phyloP scores from a whole-genome alignment of 2,329 filamentous ascomycete genomes.

The Colletotrichum karsti region DNA sequence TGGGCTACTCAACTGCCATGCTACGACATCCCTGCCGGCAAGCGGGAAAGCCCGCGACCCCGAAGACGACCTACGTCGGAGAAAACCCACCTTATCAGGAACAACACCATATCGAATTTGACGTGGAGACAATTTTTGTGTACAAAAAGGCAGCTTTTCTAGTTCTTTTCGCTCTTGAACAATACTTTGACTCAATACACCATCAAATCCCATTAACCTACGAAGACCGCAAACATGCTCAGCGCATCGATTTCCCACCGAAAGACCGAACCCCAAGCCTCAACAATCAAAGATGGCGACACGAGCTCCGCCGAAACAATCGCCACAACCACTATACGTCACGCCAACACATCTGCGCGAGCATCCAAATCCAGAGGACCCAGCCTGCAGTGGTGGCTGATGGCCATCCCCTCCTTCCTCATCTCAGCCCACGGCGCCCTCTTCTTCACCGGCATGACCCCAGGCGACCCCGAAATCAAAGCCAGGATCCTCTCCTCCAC shows the following conservation, averaged over 20 bases:
- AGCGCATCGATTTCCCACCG: neutral
- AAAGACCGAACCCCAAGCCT: neutral
- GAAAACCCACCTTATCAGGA: neutral
- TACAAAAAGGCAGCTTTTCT: too few species aligned
- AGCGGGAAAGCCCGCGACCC: neutral
- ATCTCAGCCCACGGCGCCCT: neutral
- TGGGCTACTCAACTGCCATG: neutral
- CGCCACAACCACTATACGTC: neutral
- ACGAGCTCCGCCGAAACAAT: neutral
- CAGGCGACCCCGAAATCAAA: neutral
- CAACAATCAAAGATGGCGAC: neutral
- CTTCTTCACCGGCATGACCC: neutral
- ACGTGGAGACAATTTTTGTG: too few species aligned
- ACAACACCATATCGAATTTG: too few species aligned
- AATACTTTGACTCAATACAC: too few species aligned
- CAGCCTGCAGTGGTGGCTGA: neutral
- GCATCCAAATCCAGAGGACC: neutral
- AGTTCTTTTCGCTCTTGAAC: too few species aligned
- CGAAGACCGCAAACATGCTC: too few species aligned
- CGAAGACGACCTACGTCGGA: neutral
- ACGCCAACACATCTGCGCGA: neutral
- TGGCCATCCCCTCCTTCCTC: neutral
- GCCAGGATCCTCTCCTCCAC: neutral
- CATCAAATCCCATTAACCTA: too few species aligned
- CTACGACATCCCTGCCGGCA: neutral